Evolutionary conservation across 805 yeast species (phyloP).

Genomic region (Kodamaea restingae): DNA sequence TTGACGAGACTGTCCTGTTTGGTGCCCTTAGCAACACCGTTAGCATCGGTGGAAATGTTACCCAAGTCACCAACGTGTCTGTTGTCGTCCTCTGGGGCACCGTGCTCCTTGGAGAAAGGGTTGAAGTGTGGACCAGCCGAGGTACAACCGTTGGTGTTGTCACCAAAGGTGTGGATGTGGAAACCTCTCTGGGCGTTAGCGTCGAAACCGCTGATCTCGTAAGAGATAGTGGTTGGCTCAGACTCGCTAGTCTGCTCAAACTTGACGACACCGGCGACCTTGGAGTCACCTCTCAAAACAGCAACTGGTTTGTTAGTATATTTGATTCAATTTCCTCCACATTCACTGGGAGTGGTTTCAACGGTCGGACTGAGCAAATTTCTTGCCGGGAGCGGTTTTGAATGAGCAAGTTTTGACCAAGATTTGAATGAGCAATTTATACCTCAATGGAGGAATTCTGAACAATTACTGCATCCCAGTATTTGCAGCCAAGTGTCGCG

Average conservation of each 20-base stretch:
- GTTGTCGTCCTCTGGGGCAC: constrained; percentile 78
- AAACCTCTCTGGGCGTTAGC: constrained; percentile 90
- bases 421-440: not conserved
- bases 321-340: not conserved
- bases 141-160: constrained; percentile 98
- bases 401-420: too few relatives aligned
- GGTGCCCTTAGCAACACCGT: constrained; percentile 89
- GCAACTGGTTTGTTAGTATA: constrained; percentile 58
- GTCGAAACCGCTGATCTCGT: constrained; percentile 87
- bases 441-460: not conserved
- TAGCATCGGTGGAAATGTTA: constrained; percentile 81
- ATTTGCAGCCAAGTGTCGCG: too few relatives aligned
- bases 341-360: not conserved
- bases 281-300: constrained; percentile 92
- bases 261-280: constrained; percentile 79
- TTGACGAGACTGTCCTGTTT: constrained; percentile 73
- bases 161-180: constrained; percentile 98
- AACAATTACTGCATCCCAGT: too few relatives aligned
- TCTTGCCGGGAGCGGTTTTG: not conserved
- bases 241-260: constrained; percentile 80
- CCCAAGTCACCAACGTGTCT: constrained; percentile 97
- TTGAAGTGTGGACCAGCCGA: constrained; percentile 97
- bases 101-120: constrained; percentile 85
- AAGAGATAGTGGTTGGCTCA: constrained; percentile 80
- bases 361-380: constrained; percentile 1